phyloP scores from a whole-genome alignment of 352 stramenopile genomes.

The Phytophthora sp. region DNA sequence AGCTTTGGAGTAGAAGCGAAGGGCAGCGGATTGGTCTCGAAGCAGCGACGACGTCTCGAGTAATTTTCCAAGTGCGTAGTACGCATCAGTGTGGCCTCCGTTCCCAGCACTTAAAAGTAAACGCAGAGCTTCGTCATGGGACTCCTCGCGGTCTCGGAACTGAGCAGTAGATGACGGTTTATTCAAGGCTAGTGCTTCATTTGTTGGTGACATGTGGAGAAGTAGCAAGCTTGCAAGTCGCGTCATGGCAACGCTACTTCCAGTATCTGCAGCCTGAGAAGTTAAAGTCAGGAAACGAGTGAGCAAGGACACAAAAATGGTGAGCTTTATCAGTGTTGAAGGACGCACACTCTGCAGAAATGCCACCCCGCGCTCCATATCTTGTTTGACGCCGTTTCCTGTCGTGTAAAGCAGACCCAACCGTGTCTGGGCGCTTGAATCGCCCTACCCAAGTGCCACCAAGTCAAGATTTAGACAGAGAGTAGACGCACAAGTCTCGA shows the following conservation, averaged over 20 bases:
- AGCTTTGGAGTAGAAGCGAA: conserved; percentile 71
- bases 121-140: conserved; percentile 65
- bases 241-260: conserved; percentile 59
- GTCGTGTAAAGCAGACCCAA: conserved; percentile 56
- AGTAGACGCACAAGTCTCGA: neutral
- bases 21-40: conserved; percentile 49
- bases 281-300: neutral
- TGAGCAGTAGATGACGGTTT: conserved; percentile 17
- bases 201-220: conserved; percentile 10
- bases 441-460: conserved; percentile 25
- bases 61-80: conserved; percentile 54
- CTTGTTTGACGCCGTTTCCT: conserved; percentile 56
- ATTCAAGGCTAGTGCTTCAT: neutral
- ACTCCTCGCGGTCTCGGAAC: conserved; percentile 59
- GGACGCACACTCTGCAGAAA: conserved; percentile 54
- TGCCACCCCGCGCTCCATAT: conserved; percentile 60
- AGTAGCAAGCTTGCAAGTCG: conserved; percentile 60
- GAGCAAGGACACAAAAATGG: conserved; percentile 1
- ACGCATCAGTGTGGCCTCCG: conserved; percentile 44
- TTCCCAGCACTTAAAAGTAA: conserved; percentile 62
- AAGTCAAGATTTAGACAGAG: neutral
- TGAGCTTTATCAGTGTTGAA: neutral
- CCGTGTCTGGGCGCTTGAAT: conserved; percentile 53
- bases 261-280: conserved; percentile 42
- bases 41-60: conserved; percentile 62